phyloP scores from a whole-genome alignment of 495 filamentous ascomycete genomes.

The Sordaria brevicollis region DNA sequence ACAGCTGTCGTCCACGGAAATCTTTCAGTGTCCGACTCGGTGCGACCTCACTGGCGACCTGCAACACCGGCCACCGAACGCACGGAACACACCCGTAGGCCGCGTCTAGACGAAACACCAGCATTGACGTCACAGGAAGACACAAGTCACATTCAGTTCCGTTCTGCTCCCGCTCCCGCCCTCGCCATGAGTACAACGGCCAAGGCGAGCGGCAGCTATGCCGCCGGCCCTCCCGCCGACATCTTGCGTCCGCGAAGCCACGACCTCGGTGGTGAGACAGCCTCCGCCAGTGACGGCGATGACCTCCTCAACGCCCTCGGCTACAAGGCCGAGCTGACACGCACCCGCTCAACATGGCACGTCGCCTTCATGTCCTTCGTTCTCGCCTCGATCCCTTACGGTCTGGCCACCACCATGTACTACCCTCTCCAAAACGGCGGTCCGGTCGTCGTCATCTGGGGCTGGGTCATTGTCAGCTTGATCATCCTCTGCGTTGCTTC shows the following conservation, averaged over 20 bases:
- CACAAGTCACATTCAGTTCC: neutral
- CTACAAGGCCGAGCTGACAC: conserved; percentile 40
- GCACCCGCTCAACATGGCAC: conserved; percentile 43
- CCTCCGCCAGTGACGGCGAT: conserved; percentile 23
- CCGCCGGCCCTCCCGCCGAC: neutral
- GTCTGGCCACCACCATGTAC: conserved; percentile 59
- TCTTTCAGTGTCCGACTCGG: neutral
- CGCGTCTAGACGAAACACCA: neutral
- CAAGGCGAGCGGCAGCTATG: neutral
- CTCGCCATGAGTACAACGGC: neutral
- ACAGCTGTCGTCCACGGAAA: neutral
- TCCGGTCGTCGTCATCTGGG: conserved; percentile 57
- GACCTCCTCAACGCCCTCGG: conserved; percentile 40
- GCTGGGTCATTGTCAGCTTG: conserved; percentile 38
- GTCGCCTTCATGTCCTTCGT: conserved; percentile 51
- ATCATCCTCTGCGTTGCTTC: conserved; percentile 43
- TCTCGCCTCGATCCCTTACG: conserved; percentile 49
- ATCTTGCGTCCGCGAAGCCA: neutral
- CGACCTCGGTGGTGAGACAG: neutral
- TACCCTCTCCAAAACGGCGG: conserved; percentile 57
- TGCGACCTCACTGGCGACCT: neutral
- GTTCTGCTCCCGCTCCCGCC: neutral
- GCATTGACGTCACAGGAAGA: neutral
- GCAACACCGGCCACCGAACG: neutral
- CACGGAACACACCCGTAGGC: neutral